phyloP scores from a whole-genome alignment of 2,329 filamentous ascomycete genomes.

The Akanthomyces lecanii region DNA sequence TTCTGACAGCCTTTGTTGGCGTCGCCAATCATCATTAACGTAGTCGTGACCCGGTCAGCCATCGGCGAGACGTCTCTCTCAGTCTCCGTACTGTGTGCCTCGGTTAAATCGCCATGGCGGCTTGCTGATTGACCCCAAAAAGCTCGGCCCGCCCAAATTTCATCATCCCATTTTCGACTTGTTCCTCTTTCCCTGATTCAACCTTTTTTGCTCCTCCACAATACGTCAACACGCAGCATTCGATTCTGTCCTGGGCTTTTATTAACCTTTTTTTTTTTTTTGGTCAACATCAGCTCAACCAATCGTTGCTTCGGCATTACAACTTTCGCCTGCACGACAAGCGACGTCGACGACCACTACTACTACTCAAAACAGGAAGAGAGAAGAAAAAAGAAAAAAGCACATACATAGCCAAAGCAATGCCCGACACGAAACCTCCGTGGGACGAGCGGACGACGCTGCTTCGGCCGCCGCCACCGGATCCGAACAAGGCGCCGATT shows the following conservation, averaged over 20 bases:
- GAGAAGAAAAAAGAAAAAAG: neutral
- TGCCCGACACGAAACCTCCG: slow-evolving; percentile 12
- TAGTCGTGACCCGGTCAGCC: neutral
- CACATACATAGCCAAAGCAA: neutral
- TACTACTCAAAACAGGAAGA: neutral
- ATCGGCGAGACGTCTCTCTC: neutral
- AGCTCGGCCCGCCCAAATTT: slow-evolving; percentile 9
- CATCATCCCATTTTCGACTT: neutral
- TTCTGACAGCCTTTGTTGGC: too few species aligned
- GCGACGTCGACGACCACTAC: neutral
- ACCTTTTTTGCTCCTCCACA: neutral
- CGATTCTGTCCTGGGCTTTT: too few species aligned
- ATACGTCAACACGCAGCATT: too few species aligned
- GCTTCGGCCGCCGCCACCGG: slow-evolving; percentile 66
- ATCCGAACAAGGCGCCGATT: slow-evolving; percentile 71
- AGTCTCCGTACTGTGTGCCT: neutral
- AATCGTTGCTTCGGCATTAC: too few species aligned
- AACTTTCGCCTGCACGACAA: neutral
- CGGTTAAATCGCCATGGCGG: neutral
- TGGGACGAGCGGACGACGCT: slow-evolving; percentile 35
- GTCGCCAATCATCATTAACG: neutral
- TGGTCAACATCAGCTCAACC: too few species aligned
- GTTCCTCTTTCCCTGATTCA: neutral
- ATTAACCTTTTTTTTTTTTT: too few species aligned
- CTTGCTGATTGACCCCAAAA: neutral